phyloP scores from a whole-genome alignment of 1,284 basidiomycete species.

The Cryptococcus hybrid region DNA sequence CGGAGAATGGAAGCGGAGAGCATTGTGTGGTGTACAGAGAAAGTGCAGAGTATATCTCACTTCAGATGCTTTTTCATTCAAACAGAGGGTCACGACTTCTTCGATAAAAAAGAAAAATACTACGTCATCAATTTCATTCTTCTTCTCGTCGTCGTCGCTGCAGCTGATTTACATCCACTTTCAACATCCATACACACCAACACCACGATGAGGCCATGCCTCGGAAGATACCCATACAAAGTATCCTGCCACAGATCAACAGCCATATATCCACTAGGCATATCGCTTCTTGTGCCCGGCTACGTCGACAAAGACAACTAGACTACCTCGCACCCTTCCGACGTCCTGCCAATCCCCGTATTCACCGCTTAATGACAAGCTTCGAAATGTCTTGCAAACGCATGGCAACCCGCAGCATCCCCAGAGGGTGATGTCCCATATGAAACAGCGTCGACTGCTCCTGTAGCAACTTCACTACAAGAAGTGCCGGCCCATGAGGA shows the following conservation, averaged over 20 bases:
- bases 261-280: background rate
- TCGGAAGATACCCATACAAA: background rate
- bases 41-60: background rate
- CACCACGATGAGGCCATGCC: slow-evolving; percentile 12
- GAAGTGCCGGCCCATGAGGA: slow-evolving; percentile 15
- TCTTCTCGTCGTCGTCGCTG: background rate
- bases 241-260: background rate
- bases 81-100: background rate
- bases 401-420: background rate
- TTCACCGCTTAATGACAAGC: background rate
- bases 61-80: background rate
- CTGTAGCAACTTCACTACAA: slow-evolving; percentile 24
- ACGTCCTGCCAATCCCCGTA: slow-evolving; percentile 3
- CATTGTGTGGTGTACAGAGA: slow-evolving; percentile 11
- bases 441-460: slow-evolving; percentile 22
- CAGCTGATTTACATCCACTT: background rate
- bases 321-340: slow-evolving; percentile 9
- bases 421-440: slow-evolving; percentile 7
- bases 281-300: background rate
- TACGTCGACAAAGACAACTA: slow-evolving; percentile 2
- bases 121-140: background rate
- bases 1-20: slow-evolving; percentile 12
- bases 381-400: slow-evolving; percentile 8
- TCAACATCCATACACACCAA: background rate
- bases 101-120: background rate